Evolutionary conservation across 192 early-diverging fungal species (phyloP).

Genomic region (Coemansia sp.): DNA sequence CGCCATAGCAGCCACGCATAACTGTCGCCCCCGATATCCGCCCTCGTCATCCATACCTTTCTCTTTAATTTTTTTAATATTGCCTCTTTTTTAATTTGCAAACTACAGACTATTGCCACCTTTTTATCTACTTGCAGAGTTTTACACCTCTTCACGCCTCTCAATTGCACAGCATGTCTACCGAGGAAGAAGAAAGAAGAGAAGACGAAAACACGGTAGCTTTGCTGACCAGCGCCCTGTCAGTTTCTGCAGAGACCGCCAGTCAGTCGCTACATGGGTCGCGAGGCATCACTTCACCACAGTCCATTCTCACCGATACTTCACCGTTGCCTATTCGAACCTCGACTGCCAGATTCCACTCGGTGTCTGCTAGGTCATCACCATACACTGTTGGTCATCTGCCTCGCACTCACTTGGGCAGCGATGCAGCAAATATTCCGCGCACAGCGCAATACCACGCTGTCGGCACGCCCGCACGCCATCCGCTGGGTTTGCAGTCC

Average conservation of each 20-base stretch:
- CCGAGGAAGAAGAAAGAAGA: not conserved
- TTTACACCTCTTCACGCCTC: not conserved
- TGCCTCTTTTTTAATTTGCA: not conserved
- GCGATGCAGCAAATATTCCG: slow-evolving; percentile 40
- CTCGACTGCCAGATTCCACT: slow-evolving; percentile 7
- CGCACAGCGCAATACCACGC: slow-evolving; percentile 49
- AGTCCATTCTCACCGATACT: slow-evolving; percentile 17
- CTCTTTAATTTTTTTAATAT: not conserved
- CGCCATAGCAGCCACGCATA: not conserved
- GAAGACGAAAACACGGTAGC: not conserved
- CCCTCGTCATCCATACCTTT: not conserved
- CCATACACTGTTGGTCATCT: slow-evolving; percentile 24
- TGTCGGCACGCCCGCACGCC: slow-evolving; percentile 47
- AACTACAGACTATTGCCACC: not conserved
- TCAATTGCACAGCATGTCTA: slow-evolving; percentile 1
- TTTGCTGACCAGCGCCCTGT: not conserved
- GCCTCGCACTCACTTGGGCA: slow-evolving; percentile 9
- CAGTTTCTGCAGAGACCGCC: not conserved
- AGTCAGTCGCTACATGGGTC: not conserved
- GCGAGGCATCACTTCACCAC: not conserved
- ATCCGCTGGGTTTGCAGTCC: slow-evolving; percentile 46
- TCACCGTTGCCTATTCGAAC: slow-evolving; percentile 31
- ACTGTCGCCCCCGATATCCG: not conserved
- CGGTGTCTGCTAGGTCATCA: slow-evolving; percentile 17
- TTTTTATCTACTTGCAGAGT: not conserved